Percentiles rank a stretch among this genome's conserved stretches.
These are phyloP conservation scores for Huntiella savannae DNA, from an alignment of 2,329 filamentous ascomycete genomes.

Conservation along the genomic window DNA sequence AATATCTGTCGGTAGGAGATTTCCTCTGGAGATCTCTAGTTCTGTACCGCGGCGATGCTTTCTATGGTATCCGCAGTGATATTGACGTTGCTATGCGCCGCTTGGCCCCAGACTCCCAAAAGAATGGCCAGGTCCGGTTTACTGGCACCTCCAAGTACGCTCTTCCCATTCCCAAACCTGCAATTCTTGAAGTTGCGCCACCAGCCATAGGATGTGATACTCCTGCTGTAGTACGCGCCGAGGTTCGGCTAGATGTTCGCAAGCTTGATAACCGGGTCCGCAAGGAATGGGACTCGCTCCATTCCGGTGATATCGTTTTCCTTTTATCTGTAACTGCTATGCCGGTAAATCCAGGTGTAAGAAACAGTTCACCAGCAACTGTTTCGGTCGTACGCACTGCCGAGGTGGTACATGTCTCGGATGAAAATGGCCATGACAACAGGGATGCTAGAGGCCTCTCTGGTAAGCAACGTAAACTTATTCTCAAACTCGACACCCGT, in stretches of 20 bases:
- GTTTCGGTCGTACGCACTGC: slow-evolving; percentile 59
- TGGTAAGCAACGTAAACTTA: slow-evolving; percentile 35
- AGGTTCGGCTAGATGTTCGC: slow-evolving; percentile 69
- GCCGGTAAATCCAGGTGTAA: slow-evolving; percentile 34
- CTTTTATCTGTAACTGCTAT: slow-evolving; percentile 42
- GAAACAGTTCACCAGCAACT: slow-evolving; percentile 33
- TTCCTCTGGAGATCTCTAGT: slow-evolving; percentile 93
- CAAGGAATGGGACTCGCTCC: slow-evolving; percentile 75
- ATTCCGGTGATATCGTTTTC: slow-evolving; percentile 77
- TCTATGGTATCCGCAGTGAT: slow-evolving; percentile 84
- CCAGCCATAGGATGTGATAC: slow-evolving; percentile 65
- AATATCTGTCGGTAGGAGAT: slow-evolving; percentile 86
- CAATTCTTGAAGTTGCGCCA: slow-evolving; percentile 70
- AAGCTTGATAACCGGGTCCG: slow-evolving; percentile 57
- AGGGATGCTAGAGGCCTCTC: slow-evolving; percentile 40
- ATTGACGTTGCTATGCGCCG: slow-evolving; percentile 67
- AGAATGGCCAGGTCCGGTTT: slow-evolving; percentile 51
- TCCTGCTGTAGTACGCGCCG: slow-evolving; percentile 70
- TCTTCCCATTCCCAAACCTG: slow-evolving; percentile 64
- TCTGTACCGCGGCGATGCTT: slow-evolving; percentile 74
- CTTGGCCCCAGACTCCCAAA: slow-evolving; percentile 48
- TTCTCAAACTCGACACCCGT: slow-evolving; percentile 62
- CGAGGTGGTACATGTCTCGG: slow-evolving; percentile 67
- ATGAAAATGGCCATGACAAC: slow-evolving; percentile 62
- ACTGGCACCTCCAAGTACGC: slow-evolving; percentile 84